Base-by-base conservation (phyloP, 345 rosid species). In the Rhodomyrtus tomentosa region DNA sequence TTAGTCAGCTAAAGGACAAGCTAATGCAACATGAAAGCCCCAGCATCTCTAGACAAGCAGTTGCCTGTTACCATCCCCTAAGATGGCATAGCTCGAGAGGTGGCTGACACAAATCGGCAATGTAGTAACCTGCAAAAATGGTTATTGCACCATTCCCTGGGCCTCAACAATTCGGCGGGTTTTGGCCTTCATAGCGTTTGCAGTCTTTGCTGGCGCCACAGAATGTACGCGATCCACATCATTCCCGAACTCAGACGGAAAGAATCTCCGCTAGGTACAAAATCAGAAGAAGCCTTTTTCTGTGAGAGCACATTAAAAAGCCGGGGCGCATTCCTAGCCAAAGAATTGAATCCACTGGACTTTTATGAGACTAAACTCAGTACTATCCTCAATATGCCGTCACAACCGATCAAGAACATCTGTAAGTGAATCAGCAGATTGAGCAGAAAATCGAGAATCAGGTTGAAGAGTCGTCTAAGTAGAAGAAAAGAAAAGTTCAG, bases 81-180 rank as follows among this genome's bases (percentile, higher is more conserved):
- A n/a, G n/a, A n/a, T n/a, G n/a, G n/a, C n/a, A n/a, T n/a, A n/a
- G n/a, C n/a, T n/a, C n/a, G n/a, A n/a, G n/a, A n/a, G n/a, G n/a
- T n/a, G 84, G 59, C 72, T 82, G 87, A 56, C 68, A 56, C 32
- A 56, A n/a, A 56, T 56, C 32, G 8, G 36, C 21, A 24, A 85
- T 84, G 87, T 81, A 82, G 62, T 82, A 82, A 82, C 54, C 87
- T 8, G 84, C 59, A 32, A 85, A 85, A 85, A 80, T 50, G 50
- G 72, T 85, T 82, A 59, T 49, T 50, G 42, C 84, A 36, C 13
- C 50, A 85, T 85, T 25, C 84, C 84, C 82, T 81, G 82, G 1
- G 84, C 84, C 81, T 85, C 82, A 6, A 82, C 18, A 52, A 52
- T 25, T n/a, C 82, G 84, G n/a, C 82, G 84, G 38, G 82, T 85